Percentiles rank a stretch among this genome's conserved stretches.
Conservation (phyloP, 2,329 filamentous ascomycete genomes). For the Whalleya microplaca region DNA sequence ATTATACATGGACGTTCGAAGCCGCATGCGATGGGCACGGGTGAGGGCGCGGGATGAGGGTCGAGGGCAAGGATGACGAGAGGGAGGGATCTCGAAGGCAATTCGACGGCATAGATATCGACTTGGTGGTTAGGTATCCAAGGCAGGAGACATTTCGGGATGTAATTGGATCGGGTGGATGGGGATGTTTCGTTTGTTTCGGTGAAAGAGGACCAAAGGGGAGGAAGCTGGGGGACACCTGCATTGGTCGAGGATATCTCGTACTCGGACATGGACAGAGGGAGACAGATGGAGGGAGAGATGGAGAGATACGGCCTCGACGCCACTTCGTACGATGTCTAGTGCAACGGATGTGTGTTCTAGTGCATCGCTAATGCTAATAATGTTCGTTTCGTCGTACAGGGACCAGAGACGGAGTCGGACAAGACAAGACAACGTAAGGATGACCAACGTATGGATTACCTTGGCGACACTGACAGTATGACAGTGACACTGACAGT, state of each 20-base stretch:
- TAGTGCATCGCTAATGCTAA: too few species aligned
- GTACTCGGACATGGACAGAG: not conserved
- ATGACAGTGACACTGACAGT: too few species aligned
- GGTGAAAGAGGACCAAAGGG: not conserved
- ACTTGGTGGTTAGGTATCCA: slow-evolving; percentile 14
- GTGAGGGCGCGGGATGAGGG: not conserved
- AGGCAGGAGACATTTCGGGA: slow-evolving; percentile 14
- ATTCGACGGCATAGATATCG: not conserved
- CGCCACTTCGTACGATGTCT: too few species aligned
- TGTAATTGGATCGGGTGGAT: not conserved
- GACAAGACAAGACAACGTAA: too few species aligned
- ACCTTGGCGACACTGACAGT: too few species aligned
- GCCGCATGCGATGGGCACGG: slow-evolving; percentile 11
- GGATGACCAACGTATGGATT: too few species aligned
- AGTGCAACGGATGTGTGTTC: too few species aligned
- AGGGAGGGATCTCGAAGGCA: not conserved
- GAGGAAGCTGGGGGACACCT: not conserved
- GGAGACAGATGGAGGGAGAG: too few species aligned
- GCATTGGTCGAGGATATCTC: not conserved
- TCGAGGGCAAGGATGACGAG: slow-evolving; percentile 1
- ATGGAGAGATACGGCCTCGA: too few species aligned
- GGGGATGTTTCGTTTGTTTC: not conserved
- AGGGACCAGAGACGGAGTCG: too few species aligned
- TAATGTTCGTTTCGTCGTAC: not conserved
- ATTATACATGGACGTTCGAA: slow-evolving; percentile 14